Evolutionary conservation across 192 early-diverging fungal species (phyloP).

Genomic region (Podila verticillata): DNA sequence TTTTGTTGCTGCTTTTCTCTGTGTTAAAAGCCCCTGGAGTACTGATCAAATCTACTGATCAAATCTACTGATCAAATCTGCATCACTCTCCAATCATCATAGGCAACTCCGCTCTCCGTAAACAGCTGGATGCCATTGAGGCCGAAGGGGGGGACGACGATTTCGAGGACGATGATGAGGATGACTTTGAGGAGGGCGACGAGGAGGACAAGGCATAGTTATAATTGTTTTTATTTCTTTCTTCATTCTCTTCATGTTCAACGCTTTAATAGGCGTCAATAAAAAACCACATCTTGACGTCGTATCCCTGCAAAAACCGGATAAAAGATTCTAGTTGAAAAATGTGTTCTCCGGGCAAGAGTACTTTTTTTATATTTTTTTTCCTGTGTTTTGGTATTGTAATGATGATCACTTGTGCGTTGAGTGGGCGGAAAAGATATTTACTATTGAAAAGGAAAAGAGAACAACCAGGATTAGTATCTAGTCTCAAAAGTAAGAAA

Average conservation of each 20-base stretch:
- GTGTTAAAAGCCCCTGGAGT: not conserved
- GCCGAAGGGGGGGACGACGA: constrained; percentile 19
- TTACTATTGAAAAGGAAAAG: not conserved
- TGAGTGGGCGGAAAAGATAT: not conserved
- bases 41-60: not conserved
- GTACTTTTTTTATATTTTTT: not conserved
- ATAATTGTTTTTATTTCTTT: not conserved
- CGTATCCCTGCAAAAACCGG: too few relatives aligned
- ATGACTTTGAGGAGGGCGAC: constrained; percentile 9
- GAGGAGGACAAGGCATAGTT: constrained; percentile 4
- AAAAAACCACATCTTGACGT: too few relatives aligned
- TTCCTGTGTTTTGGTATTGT: not conserved
- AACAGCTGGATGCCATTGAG: constrained; percentile 57
- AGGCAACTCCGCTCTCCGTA: constrained; percentile 51
- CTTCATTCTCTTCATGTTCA: not conserved
- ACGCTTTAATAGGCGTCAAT: not conserved
- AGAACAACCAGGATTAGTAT: not conserved
- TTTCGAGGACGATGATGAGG: constrained; percentile 13
- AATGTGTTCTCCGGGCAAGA: not conserved
- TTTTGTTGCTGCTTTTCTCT: not conserved
- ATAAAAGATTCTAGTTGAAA: too few relatives aligned
- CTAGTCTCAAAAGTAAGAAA: not conserved
- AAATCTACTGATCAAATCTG: not conserved
- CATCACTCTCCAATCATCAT: not conserved
- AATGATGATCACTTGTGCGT: not conserved